Evolutionary conservation across 148 eudicot species (phyloP), one percentile per base, ranked within the genome.

Genomic region (Rhododendron williamsianum): DNA sequence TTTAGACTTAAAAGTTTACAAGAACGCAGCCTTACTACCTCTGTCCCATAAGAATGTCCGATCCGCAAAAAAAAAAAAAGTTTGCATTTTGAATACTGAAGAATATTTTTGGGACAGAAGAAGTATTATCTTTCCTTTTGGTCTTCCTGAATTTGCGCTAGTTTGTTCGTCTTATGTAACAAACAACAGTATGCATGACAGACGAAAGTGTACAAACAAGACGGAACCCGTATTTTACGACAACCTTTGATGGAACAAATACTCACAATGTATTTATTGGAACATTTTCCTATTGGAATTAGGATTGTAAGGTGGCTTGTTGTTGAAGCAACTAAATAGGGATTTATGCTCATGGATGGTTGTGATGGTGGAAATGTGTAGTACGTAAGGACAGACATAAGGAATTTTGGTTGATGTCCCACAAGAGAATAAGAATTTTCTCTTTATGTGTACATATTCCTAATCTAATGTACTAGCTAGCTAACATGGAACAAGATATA

Each of bases 271-370:
- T 21, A 51, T 60, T 60, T 19, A 3, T 0, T 19, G n/a, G 65
- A 19, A 0, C 23, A 18, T 4, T 23, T 63, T 65, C 33, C 46
- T 35, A 11, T 67, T 67, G 7, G 2, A 72, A 85, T 71, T 69
- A 18, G 45, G 65, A 56, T n/a, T 38, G 15, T n/a, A 1, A 41
- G 10, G 25, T 82, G 30, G 81, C 87, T 86, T 86, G 10, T 35
- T 18, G 52, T 56, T 30, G 16, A 82, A 86, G 87, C 87, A 86
- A 82, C 81, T 25, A 48, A 54, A 54, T 58, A 54, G 84, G 84
- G 84, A 88, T 79, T 88, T 83, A 86, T 88, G 81, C 88, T 74
- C 45, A 35, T 33, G 76, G 56, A 82, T 76, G 33, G 87, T 82
- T 63, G 84, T 41, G 73, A 43, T 73, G 25, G 73, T 86, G 69